phyloP scores from a whole-genome alignment of 352 stramenopile genomes.

The Phytophthora vignae region DNA sequence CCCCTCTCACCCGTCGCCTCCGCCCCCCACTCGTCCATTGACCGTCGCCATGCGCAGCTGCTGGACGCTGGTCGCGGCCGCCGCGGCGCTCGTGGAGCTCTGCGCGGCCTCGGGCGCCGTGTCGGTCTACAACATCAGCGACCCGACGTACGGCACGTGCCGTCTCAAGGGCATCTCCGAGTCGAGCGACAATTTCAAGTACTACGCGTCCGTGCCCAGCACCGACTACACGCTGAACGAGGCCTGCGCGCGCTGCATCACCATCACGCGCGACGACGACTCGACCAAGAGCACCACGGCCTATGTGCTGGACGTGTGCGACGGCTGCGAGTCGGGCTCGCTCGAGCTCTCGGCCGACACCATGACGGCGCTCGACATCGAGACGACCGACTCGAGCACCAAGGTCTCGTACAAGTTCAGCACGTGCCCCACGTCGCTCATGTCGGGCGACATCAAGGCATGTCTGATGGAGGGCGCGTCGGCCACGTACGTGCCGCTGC shows the following conservation, averaged over 20 bases:
- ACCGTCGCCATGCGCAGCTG: conserved; percentile 21
- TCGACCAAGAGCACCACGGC: conserved; percentile 55
- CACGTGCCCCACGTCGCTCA: conserved; percentile 61
- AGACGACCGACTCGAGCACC: conserved; percentile 50
- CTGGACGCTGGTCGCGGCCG: conserved; percentile 13
- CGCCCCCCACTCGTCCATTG: background rate
- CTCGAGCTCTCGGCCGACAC: conserved; percentile 62
- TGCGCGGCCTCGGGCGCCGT: conserved; percentile 38
- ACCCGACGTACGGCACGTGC: conserved; percentile 71
- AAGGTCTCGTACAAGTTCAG: conserved; percentile 70
- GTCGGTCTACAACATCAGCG: conserved; percentile 65
- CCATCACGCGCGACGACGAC: conserved; percentile 64
- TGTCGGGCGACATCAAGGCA: conserved; percentile 78
- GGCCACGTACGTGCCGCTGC: conserved; percentile 80
- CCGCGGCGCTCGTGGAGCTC: conserved; percentile 13
- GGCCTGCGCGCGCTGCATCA: conserved; percentile 79
- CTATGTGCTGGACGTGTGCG: conserved; percentile 78
- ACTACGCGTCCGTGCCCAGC: conserved; percentile 77
- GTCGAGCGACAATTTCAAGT: conserved; percentile 78
- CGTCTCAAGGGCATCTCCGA: conserved; percentile 69
- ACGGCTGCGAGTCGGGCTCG: conserved; percentile 56
- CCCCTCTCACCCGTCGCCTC: background rate
- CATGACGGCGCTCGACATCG: conserved; percentile 54
- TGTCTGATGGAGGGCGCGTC: conserved; percentile 87
- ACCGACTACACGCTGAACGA: conserved; percentile 64